These are phyloP conservation scores for Ophiostoma fasciatum DNA, from an alignment of 2,329 filamentous ascomycete species.

Conservation along the genomic window DNA sequence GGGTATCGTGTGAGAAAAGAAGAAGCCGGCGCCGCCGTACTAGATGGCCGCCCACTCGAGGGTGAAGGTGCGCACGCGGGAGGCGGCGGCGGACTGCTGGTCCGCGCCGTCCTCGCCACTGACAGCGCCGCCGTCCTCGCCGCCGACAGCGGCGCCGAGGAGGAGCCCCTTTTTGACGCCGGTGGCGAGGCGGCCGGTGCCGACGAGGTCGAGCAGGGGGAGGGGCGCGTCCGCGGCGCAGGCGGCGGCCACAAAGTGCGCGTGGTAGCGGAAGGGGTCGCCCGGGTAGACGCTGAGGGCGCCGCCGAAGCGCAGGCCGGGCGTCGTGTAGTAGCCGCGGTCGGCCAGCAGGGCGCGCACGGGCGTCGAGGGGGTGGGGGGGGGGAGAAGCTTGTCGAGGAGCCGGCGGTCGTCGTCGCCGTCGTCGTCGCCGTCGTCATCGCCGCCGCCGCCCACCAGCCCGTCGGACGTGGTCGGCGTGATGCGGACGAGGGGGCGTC, in stretches of 20 bases:
- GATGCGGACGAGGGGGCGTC: conserved; percentile 18
- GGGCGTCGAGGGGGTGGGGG: conserved; percentile 20
- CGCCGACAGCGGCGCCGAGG: conserved; percentile 50
- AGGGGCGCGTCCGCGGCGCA: conserved; percentile 82
- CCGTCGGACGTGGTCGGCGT: conserved; percentile 24
- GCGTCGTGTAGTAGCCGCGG: conserved; percentile 73
- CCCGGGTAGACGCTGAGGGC: conserved; percentile 92
- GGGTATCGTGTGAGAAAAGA: conserved; percentile 1
- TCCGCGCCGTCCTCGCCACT: background rate
- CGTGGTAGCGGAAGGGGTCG: conserved; percentile 87
- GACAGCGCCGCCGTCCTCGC: background rate
- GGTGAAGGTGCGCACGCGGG: conserved; percentile 55
- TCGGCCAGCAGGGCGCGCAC: conserved; percentile 70
- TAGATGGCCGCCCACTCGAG: conserved; percentile 95
- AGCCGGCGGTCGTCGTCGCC: background rate
- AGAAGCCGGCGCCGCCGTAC: background rate
- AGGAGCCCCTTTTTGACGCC: conserved; percentile 94
- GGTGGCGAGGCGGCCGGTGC: conserved; percentile 75
- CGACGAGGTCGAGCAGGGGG: conserved; percentile 69
- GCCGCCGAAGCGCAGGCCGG: conserved; percentile 85
- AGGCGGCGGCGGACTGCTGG: background rate
- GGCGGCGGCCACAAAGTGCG: conserved; percentile 78
- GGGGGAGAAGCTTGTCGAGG: background rate
- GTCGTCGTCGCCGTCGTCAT: background rate
- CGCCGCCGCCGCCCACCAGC: conserved; percentile 12